A percentile compares a stretch with the other conserved stretches of the same genome.
Conservation (phyloP, 2,329 filamentous ascomycete genomes). For the Cytospora chrysosperma region DNA sequence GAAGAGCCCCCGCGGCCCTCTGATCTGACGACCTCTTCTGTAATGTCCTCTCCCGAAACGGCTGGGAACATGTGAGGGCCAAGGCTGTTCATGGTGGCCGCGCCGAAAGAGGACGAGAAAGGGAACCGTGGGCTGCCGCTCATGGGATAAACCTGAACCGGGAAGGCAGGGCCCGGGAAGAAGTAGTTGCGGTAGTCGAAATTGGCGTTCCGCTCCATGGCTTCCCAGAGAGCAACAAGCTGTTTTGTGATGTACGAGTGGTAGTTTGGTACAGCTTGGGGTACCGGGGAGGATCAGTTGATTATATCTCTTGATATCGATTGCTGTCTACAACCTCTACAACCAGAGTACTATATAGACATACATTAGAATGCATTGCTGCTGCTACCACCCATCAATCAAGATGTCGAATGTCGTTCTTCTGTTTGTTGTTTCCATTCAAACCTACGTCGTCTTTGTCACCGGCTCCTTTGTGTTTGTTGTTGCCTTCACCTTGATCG, state of each 20-base stretch:
- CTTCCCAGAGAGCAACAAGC: not conserved
- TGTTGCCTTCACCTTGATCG: not conserved
- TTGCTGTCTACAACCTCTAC: not conserved
- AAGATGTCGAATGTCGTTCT: not conserved
- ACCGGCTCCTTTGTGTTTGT: not conserved
- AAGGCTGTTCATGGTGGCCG: not conserved
- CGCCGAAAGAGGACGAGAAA: not conserved
- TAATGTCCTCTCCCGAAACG: not conserved
- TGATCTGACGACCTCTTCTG: not conserved
- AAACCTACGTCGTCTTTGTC: not conserved
- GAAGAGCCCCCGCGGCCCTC: not conserved
- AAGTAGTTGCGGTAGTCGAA: slow-evolving; percentile 13
- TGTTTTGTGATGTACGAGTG: not conserved
- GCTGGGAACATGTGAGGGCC: not conserved
- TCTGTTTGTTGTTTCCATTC: not conserved
- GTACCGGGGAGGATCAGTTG: not conserved
- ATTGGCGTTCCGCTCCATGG: slow-evolving; percentile 11
- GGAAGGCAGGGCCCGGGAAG: slow-evolving; percentile 4
- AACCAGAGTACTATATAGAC: not conserved
- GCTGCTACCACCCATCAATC: not conserved
- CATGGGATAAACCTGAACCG: slow-evolving; percentile 6
- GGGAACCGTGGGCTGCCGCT: slow-evolving; percentile 12
- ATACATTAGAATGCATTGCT: not conserved
- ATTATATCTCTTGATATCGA: not conserved
- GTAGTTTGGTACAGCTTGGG: not conserved